Percentiles rank a stretch among this genome's conserved stretches.
Evolutionary conservation across 2,329 filamentous ascomycete genomes (phyloP).

Genomic region (Leptographium lundbergii): DNA sequence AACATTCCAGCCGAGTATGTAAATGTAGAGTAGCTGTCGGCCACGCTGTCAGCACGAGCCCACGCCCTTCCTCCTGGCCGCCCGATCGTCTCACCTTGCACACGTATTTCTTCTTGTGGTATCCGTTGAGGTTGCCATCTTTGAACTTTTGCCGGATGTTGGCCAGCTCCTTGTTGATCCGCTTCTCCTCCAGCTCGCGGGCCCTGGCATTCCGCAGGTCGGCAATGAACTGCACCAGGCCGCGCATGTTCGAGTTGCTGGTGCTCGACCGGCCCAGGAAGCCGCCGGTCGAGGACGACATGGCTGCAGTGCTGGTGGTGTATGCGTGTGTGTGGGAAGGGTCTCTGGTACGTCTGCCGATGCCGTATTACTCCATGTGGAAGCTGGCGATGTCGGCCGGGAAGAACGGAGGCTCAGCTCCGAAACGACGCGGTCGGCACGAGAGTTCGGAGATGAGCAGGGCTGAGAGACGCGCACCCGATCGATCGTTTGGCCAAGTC

Average conservation of each 20-base stretch:
- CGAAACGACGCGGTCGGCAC: not conserved
- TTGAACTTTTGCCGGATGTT: slow-evolving; percentile 99
- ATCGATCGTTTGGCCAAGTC: not conserved
- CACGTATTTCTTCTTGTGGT: slow-evolving; percentile 99
- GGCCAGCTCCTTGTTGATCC: slow-evolving; percentile 98
- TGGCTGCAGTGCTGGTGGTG: slow-evolving; percentile 15
- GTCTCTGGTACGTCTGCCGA: not conserved
- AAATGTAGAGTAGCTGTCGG: slow-evolving; percentile 76
- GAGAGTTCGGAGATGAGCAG: not conserved
- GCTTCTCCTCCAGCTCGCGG: slow-evolving; percentile 92
- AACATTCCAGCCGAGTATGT: slow-evolving; percentile 97
- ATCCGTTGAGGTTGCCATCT: slow-evolving; percentile 84
- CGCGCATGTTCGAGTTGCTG: slow-evolving; percentile 58
- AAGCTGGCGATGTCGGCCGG: not conserved
- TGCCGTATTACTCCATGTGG: not conserved
- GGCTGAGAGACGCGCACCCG: not conserved
- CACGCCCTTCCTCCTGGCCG: not conserved
- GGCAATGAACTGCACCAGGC: slow-evolving; percentile 95
- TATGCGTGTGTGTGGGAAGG: not conserved
- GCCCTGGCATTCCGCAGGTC: slow-evolving; percentile 91
- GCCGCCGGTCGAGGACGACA: slow-evolving; percentile 45
- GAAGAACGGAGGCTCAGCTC: not conserved
- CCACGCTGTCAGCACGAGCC: not conserved
- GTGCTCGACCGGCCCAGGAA: slow-evolving; percentile 55
- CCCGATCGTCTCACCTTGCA: slow-evolving; percentile 58